These are phyloP conservation scores for Sporodiniella umbellata DNA, from an alignment of 371 early-diverging fungal species.

Conservation along the genomic window DNA sequence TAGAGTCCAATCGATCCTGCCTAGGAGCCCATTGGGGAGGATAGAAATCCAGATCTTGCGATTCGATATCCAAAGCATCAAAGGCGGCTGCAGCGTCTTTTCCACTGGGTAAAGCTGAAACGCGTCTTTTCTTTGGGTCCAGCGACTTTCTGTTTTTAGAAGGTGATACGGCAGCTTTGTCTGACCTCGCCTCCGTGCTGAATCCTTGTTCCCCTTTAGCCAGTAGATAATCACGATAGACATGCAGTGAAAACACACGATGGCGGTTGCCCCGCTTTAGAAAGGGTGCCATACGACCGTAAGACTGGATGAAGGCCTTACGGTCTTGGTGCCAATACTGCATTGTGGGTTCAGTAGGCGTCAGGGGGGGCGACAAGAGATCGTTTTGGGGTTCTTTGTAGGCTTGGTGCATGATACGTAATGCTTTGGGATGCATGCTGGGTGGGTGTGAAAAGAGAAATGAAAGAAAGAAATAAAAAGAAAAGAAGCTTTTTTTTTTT, in stretches of 20 bases:
- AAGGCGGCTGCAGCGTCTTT: constrained; percentile 26
- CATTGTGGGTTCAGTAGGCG: constrained; percentile 20
- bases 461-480: constrained; percentile 3
- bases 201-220: constrained; percentile 1
- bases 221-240: constrained; percentile 16
- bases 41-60: constrained; percentile 15
- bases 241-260: constrained; percentile 20
- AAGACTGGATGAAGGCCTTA: constrained; percentile 17
- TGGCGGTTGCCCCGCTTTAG: constrained; percentile 6
- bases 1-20: constrained; percentile 13
- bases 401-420: constrained; percentile 15
- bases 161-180: constrained; percentile 26
- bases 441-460: background rate
- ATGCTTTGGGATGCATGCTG: constrained; percentile 5
- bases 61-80: constrained; percentile 29
- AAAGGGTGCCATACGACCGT: constrained; percentile 19
- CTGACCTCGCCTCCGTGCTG: constrained; percentile 11
- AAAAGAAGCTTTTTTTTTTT: too few species aligned
- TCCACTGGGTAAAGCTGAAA: constrained; percentile 22
- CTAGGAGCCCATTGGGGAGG: constrained; percentile 22
- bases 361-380: constrained; percentile 31
- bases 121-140: constrained; percentile 12
- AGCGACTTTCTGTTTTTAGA: constrained; percentile 19
- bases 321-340: constrained; percentile 7
- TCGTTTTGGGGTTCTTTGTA: constrained; percentile 13